phyloP scores from a whole-genome alignment of 1,284 basidiomycete species.

The Tilletia setariae region DNA sequence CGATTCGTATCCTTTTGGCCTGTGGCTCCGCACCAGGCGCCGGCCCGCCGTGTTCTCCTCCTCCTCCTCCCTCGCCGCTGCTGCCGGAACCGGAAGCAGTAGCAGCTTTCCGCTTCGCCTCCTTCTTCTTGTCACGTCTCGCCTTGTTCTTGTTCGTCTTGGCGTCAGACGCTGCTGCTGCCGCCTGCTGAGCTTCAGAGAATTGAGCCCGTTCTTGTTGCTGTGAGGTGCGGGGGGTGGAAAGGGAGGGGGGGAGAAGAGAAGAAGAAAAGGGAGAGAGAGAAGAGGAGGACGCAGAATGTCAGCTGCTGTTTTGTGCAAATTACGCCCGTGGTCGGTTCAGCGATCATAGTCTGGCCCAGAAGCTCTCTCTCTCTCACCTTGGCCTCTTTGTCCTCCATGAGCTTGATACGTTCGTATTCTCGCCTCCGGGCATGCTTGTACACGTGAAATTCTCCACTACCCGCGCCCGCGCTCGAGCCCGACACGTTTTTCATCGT shows the following conservation, averaged over 20 bases:
- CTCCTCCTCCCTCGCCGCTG: background rate
- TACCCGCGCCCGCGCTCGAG: slow-evolving; percentile 51
- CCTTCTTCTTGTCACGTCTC: slow-evolving; percentile 12
- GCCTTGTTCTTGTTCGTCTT: slow-evolving; percentile 18
- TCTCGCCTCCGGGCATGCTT: slow-evolving; percentile 89
- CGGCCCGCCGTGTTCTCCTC: background rate
- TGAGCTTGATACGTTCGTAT: slow-evolving; percentile 84
- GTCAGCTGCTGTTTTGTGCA: no score
- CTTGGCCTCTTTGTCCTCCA: slow-evolving; percentile 77
- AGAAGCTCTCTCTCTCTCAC: slow-evolving; percentile 58
- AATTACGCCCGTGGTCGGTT: no score
- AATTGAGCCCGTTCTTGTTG: slow-evolving; percentile 22
- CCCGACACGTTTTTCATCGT: slow-evolving; percentile 73
- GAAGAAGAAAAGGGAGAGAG: background rate
- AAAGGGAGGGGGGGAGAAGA: background rate
- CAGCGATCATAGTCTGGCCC: no score
- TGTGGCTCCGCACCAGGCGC: background rate
- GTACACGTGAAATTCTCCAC: slow-evolving; percentile 74
- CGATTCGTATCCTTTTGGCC: slow-evolving; percentile 13
- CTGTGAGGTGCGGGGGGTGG: slow-evolving; percentile 17
- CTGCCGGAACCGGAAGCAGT: background rate
- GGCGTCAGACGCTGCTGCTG: background rate
- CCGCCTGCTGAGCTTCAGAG: slow-evolving; percentile 6
- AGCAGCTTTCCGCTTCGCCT: background rate
- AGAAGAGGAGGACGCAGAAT: no score